These are phyloP conservation scores for Eutrema yunnanense DNA, from an alignment of 345 rosid species.

Conservation along the genomic window DNA sequence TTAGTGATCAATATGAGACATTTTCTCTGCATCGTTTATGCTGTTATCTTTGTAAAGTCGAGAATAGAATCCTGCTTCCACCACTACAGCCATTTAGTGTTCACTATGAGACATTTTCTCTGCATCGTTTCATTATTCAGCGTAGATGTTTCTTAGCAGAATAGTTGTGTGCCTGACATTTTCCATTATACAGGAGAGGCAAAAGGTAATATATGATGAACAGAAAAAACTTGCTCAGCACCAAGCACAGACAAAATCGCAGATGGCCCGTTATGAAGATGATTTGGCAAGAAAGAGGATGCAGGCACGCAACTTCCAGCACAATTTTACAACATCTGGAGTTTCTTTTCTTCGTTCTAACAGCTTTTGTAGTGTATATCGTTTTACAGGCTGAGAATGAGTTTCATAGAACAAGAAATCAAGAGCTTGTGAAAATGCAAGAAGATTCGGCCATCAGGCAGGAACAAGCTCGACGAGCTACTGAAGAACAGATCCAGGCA, in stretches of 20 bases:
- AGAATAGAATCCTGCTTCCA: background rate
- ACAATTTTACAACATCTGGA: background rate
- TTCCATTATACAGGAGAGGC: constrained; percentile 67
- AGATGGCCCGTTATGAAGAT: constrained; percentile 95
- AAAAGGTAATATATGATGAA: constrained; percentile 83
- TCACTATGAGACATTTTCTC: background rate
- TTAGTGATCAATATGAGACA: constrained; percentile 5
- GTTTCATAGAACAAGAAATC: constrained; percentile 78
- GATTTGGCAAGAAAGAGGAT: constrained; percentile 95
- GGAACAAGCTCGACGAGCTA: constrained; percentile 92
- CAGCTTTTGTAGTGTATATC: background rate
- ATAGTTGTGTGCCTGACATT: constrained; percentile 7
- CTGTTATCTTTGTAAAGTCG: background rate
- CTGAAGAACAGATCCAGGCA: constrained; percentile 98
- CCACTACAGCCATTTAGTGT: background rate
- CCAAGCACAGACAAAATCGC: constrained; percentile 96
- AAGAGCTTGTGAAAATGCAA: constrained; percentile 91
- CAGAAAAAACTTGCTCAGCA: constrained; percentile 85
- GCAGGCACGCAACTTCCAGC: constrained; percentile 59
- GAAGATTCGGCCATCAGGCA: constrained; percentile 90
- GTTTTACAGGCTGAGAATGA: constrained; percentile 82
- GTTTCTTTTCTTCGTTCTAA: constrained; percentile 5
- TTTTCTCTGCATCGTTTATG: background rate
- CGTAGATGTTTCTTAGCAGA: background rate
- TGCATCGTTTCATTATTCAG: background rate